Evolutionary conservation across 139 green algal species (phyloP).

Genomic region (Picochlorum sp.): DNA sequence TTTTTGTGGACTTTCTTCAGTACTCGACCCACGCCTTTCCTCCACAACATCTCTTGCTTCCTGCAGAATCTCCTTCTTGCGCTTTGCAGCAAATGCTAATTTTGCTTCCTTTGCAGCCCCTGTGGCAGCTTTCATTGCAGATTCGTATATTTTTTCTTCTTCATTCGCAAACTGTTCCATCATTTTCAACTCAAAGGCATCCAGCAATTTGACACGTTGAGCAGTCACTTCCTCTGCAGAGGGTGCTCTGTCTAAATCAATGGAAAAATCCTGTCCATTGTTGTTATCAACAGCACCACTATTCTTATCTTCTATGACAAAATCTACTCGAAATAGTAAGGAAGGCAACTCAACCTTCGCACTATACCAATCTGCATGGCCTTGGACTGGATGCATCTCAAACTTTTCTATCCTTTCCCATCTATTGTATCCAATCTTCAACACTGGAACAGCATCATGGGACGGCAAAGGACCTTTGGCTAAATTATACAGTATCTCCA

Average conservation of each 20-base stretch:
- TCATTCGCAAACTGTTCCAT: slow-evolving; percentile 35
- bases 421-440: slow-evolving; percentile 74
- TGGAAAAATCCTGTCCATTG: slow-evolving; percentile 44
- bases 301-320: slow-evolving; percentile 58
- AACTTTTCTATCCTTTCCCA: slow-evolving; percentile 59
- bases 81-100: slow-evolving; percentile 7
- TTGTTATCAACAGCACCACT: slow-evolving; percentile 68
- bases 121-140: slow-evolving; percentile 32
- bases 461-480: slow-evolving; percentile 39
- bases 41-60: slow-evolving; percentile 39
- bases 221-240: slow-evolving; percentile 58
- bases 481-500: slow-evolving; percentile 64
- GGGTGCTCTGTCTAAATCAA: slow-evolving; percentile 45
- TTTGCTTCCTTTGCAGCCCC: slow-evolving; percentile 35
- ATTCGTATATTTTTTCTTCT: slow-evolving; percentile 45
- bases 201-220: slow-evolving; percentile 24
- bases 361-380: slow-evolving; percentile 18
- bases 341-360: slow-evolving; percentile 29
- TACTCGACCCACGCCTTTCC: slow-evolving; percentile 35
- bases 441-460: slow-evolving; percentile 11
- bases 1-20: slow-evolving; percentile 5
- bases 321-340: slow-evolving; percentile 65
- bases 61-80: slow-evolving; percentile 11
- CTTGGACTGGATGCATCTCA: slow-evolving; percentile 40
- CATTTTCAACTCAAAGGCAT: slow-evolving; percentile 38